Evolutionary conservation across 2,329 filamentous ascomycete genomes (phyloP), one percentile per base, ranked within the genome.

Genomic region (Clathrospora elynae): DNA sequence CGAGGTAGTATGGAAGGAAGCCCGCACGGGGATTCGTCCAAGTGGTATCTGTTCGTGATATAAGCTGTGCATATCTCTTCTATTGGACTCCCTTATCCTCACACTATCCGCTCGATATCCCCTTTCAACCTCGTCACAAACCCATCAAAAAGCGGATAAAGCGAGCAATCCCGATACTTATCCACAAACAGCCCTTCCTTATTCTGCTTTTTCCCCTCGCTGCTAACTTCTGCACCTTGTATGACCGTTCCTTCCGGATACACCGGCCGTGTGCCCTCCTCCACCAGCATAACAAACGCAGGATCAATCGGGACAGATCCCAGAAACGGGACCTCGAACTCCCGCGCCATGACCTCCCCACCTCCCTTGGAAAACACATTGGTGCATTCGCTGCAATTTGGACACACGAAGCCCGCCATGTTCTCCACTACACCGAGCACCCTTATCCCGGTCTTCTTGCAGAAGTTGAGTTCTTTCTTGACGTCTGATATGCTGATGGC

Each of bases 341-440:
- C 90, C 33, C 82, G 75, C 5, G 92, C 90, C 90, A 99, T 96
- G 16, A 87, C 80, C 68, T 88, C 78, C 6, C 93, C 93, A 3
- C 93, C 93, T 3, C 93, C 93, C 41, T 88, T 91, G 36, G 86
- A 90, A 68, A 99, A 99, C 36, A 97, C 82, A 71, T 97, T 89
- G 37, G 89, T 96, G 71, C 92, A 95, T 68, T 96, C 90, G 35
- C 78, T 79, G 62, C 82, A 85, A 48, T 82, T 84, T 10, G 82
- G 82, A 64, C 88, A 93, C n/a, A 93, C 87, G 59, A 88, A 95
- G 2, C 89, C 89, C 55, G 85, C 86, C 93, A 99, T 97, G 68
- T 99, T 99, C 74, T 99, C 93, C 31, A 99, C 81, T 1, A 99
- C 91, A 0, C 93, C 93, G 8, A 97, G 76, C 23, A 95, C 83